Base-by-base conservation (phyloP, 495 filamentous ascomycete species). In the Penicillium egyptiacum region DNA sequence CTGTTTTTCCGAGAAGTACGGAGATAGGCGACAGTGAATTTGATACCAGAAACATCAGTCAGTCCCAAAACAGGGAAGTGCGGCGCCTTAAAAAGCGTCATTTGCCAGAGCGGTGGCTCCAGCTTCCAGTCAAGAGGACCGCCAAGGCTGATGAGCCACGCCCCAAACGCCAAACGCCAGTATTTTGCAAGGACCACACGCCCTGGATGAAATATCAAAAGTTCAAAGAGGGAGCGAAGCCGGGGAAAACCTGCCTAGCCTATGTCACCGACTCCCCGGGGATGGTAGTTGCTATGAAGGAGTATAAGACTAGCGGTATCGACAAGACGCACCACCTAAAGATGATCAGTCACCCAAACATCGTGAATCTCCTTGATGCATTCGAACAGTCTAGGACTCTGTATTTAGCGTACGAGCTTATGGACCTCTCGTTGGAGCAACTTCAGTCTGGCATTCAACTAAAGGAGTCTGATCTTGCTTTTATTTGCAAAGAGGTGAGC, bases 401-500 rank as follows among this genome's bases (percentile, higher is more conserved):
- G 33, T 52, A 52, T 40, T 20, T 52, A 20, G 49, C 39, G 12
- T 52, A 52, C 19, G 49, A 52, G 39, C 19, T 39, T 39, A 52
- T 52, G 35, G 49, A 52, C n/a, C 5, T 52, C 20, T 52, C 35
- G 28, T 39, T 52, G 19, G 49, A 52, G 49, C 35, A 52, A 40
- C 49, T 52, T 40, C 35, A 52, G 33, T 52, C 49, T 40, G 49
- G 49, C 20, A 26, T 52, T 11, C 14, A 35, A 25, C 31, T 52
- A 40, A 39, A 52, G 8, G 49, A 52, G 22, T 22, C 31, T 39
- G 49, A 52, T 41, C 19, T 52, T 16, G 19, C 49, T 20, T 52
- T 52, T n/a, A 40, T 52, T 41, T 52, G 35, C 20, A 52, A 52
- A 16, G 49, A 52, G 49, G 49, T 52, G 25, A 39, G 49, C 41